phyloP scores from a whole-genome alignment of 805 yeast genomes.

The Starmerella bombi region DNA sequence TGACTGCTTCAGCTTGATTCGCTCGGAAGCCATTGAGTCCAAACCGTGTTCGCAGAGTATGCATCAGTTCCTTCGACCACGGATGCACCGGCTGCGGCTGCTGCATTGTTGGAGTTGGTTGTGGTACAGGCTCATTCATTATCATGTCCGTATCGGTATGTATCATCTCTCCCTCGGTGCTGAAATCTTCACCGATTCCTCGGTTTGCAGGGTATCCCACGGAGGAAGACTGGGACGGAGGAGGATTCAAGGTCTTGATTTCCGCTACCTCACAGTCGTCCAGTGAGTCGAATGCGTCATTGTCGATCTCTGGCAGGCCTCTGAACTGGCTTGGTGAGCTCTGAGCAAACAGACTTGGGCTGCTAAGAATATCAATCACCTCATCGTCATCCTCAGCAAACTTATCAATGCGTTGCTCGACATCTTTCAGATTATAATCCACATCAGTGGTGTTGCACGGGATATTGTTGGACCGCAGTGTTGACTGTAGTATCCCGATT shows the following conservation, averaged over 20 bases:
- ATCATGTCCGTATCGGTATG: background rate
- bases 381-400: slow-evolving; percentile 5
- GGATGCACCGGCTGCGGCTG: background rate
- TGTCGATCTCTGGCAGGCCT: background rate
- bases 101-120: background rate
- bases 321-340: background rate
- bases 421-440: slow-evolving; percentile 11
- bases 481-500: slow-evolving; percentile 4
- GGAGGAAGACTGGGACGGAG: background rate
- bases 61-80: slow-evolving; percentile 40
- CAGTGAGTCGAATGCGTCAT: slow-evolving; percentile 1
- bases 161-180: background rate
- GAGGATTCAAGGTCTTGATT: background rate
- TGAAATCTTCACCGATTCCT: background rate
- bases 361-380: background rate
- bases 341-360: background rate
- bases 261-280: background rate
- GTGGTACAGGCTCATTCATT: background rate
- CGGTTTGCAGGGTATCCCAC: too few species aligned
- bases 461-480: slow-evolving; percentile 2
- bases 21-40: slow-evolving; percentile 55
- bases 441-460: slow-evolving; percentile 4
- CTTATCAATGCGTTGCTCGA: slow-evolving; percentile 14
- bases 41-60: slow-evolving; percentile 46
- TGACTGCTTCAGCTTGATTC: slow-evolving; percentile 77